Evolutionary conservation across 768 basidiomycete species (phyloP).

Genomic region (Stropharia rugosoannulata): DNA sequence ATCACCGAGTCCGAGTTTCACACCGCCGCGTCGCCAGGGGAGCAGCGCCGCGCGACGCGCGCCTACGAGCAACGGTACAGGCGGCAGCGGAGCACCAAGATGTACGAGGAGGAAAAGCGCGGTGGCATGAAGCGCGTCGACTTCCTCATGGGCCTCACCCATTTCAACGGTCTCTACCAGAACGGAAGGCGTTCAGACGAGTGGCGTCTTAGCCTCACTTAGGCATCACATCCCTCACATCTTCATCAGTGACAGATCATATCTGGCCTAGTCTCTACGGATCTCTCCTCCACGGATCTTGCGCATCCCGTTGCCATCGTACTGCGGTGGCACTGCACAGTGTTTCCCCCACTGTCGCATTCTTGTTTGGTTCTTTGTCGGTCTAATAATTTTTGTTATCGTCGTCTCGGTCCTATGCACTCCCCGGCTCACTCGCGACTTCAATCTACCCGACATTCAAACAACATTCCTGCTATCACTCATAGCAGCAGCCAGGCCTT

Average conservation of each 20-base stretch:
- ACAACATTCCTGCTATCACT: neutral
- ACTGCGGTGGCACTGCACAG: neutral
- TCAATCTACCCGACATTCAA: neutral
- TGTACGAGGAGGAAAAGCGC: conserved; percentile 44
- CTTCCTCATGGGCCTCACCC: conserved; percentile 46
- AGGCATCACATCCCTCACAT: neutral
- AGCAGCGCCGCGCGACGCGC: conserved; percentile 34
- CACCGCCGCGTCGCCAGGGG: conserved; percentile 30
- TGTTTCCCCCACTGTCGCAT: neutral
- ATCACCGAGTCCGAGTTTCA: conserved; percentile 40
- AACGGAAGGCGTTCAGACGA: conserved; percentile 1
- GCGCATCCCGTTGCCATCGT: neutral
- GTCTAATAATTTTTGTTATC: neutral
- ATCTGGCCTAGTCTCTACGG: neutral
- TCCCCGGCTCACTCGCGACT: neutral
- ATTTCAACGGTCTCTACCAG: conserved; percentile 44
- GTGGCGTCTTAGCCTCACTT: conserved; percentile 5
- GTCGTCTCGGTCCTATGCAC: neutral
- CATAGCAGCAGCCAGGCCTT: neutral
- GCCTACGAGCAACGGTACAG: conserved; percentile 50
- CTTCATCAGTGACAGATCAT: neutral
- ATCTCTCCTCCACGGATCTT: neutral
- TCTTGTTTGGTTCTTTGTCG: neutral
- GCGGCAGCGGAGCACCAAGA: conserved; percentile 29
- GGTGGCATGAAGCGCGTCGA: conserved; percentile 59